A percentile compares a stretch with the other conserved stretches of the same genome.
phyloP scores from a whole-genome alignment of 305 asterid species.

The Fraxinus angustifolia region DNA sequence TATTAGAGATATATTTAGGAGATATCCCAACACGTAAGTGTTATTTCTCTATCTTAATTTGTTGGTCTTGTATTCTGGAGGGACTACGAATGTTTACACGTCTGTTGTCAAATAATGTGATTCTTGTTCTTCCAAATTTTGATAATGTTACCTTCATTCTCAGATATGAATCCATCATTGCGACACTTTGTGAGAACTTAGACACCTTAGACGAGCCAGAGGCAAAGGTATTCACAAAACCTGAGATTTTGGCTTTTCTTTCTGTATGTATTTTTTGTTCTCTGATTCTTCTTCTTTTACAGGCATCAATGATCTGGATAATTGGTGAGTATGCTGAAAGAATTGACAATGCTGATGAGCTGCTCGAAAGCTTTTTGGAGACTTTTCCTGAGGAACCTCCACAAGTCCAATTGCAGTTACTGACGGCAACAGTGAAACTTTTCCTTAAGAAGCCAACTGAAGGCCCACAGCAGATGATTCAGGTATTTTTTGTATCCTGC shows the following conservation, averaged over 20 bases:
- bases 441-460: slow-evolving; percentile 99
- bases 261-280: slow-evolving; percentile 17
- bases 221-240: slow-evolving; percentile 73
- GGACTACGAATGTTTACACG: neutral
- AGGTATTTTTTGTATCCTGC: slow-evolving; percentile 42
- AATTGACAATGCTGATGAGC: slow-evolving; percentile 99
- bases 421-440: slow-evolving; percentile 97
- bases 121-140: slow-evolving; percentile 15
- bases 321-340: slow-evolving; percentile 99
- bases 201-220: slow-evolving; percentile 99
- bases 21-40: slow-evolving; percentile 97
- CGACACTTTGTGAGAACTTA: slow-evolving; percentile 97
- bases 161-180: slow-evolving; percentile 97
- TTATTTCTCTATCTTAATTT: neutral
- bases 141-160: slow-evolving; percentile 16
- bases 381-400: slow-evolving; percentile 99
- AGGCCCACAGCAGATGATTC: slow-evolving; percentile 99
- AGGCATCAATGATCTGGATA: slow-evolving; percentile 99
- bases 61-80: neutral
- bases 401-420: slow-evolving; percentile 92
- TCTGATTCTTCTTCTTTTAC: slow-evolving; percentile 26
- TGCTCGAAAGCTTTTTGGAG: slow-evolving; percentile 95
- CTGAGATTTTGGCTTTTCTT: slow-evolving; percentile 18
- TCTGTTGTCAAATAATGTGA: slow-evolving; percentile 3
- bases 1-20: slow-evolving; percentile 94